Evolutionary conservation across 257 asterid genomes (phyloP).

Genomic region (Handroanthus guayacan): DNA sequence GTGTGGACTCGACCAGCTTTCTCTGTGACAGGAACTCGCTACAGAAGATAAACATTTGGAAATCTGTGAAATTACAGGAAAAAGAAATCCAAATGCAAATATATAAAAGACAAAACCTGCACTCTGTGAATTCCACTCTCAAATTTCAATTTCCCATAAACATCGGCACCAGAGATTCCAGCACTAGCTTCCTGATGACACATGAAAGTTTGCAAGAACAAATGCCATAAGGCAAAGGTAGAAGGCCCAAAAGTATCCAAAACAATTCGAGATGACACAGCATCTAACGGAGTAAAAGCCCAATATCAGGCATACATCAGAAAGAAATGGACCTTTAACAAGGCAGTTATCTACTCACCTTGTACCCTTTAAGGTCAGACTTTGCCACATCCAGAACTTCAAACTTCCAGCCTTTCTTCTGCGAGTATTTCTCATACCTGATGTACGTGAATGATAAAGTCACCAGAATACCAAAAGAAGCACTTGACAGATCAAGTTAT

Average conservation of each 20-base stretch:
- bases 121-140: slow-evolving; percentile 99
- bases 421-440: slow-evolving; percentile 91
- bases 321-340: not conserved
- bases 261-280: not conserved
- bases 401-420: slow-evolving; percentile 87
- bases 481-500: slow-evolving; percentile 22
- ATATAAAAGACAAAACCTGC: slow-evolving; percentile 62
- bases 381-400: slow-evolving; percentile 79
- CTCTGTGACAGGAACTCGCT: slow-evolving; percentile 97
- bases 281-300: slow-evolving; percentile 13
- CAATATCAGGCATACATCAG: not conserved
- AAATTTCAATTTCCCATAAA: slow-evolving; percentile 90
- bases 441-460: slow-evolving; percentile 26
- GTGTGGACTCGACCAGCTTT: slow-evolving; percentile 96
- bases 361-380: slow-evolving; percentile 88
- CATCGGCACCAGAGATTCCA: slow-evolving; percentile 86
- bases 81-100: slow-evolving; percentile 19
- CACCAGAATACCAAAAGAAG: slow-evolving; percentile 29
- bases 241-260: slow-evolving; percentile 31
- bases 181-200: slow-evolving; percentile 89
- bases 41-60: slow-evolving; percentile 39
- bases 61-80: slow-evolving; percentile 26
- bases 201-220: slow-evolving; percentile 30
- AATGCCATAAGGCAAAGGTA: slow-evolving; percentile 16
- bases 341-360: slow-evolving; percentile 53